These are phyloP conservation scores for Thalassia testudinum DNA, from an alignment of 116 monocot species.

Conservation along the genomic window DNA sequence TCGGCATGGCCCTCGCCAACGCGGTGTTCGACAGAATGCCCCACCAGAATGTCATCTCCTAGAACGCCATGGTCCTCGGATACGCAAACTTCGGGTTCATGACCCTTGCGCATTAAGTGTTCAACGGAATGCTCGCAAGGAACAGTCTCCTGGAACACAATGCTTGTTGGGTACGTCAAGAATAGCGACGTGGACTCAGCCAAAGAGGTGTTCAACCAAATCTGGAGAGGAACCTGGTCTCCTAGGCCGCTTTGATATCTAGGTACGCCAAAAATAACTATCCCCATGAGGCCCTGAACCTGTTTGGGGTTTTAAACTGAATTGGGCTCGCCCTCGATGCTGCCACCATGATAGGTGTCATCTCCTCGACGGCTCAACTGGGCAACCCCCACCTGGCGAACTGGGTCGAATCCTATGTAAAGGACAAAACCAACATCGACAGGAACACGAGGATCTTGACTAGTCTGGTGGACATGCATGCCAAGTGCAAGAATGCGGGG, in stretches of 20 bases:
- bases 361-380: slow-evolving; percentile 36
- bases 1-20: slow-evolving; percentile 20
- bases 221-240: slow-evolving; percentile 55
- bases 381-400: slow-evolving; percentile 26
- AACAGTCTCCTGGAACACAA: slow-evolving; percentile 53
- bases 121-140: slow-evolving; percentile 31
- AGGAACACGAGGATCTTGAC: slow-evolving; percentile 53
- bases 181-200: slow-evolving; percentile 23
- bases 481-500: slow-evolving; percentile 56
- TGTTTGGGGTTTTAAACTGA: slow-evolving; percentile 36
- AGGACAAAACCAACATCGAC: slow-evolving; percentile 35
- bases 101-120: slow-evolving; percentile 19
- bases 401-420: slow-evolving; percentile 31
- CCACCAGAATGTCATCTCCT: slow-evolving; percentile 37
- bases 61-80: slow-evolving; percentile 73
- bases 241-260: slow-evolving; percentile 52
- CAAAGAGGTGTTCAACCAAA: slow-evolving; percentile 27
- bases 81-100: slow-evolving; percentile 36
- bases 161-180: slow-evolving; percentile 37
- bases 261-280: slow-evolving; percentile 37
- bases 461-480: slow-evolving; percentile 61
- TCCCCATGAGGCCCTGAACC: slow-evolving; percentile 23
- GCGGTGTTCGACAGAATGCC: slow-evolving; percentile 34
- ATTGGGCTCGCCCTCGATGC: slow-evolving; percentile 28
- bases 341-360: slow-evolving; percentile 34